Base-by-base conservation (phyloP, 1,139 yeast genomes). In the Hansenula anomala region DNA sequence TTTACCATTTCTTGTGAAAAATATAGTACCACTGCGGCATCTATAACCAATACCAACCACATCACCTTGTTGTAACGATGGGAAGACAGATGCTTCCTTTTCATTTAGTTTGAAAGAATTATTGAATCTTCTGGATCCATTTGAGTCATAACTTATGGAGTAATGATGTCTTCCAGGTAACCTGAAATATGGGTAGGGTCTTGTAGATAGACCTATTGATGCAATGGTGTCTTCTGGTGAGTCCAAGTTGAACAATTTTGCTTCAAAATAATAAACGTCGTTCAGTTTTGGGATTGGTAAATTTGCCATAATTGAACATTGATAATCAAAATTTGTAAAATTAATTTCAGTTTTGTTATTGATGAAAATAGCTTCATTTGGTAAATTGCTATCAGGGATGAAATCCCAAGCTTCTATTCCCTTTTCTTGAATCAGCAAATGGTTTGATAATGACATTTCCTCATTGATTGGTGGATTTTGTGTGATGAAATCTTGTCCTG, bases 401-500 rank as follows among this genome's bases (percentile, higher is more conserved):
- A 94, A 92, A 54, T 88, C 95, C 94, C 95, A 92, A 0, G 98
- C 98, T 23, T 75, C 67, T 1, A 94, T 82, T 0, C 97, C 99
- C 60, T 87, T 89, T 54, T 94, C 98, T 54, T 88, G 95, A 27
- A 92, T 87, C 22, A 52, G 53, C 27, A 61, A 54, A 31, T 63
- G 58, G 40, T 65, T 64, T 1, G 80, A 75, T n/a, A 66, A 66
- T 37, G 75, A 60, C 13, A 63, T 58, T 37, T 61, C 66, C n/a
- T 64, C 62, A 47, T 42, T 42, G 52, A 73, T 40, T 55, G 70
- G 67, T 1, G 87, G 85, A 52, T 80, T 76, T 34, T 70, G 63
- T 40, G 66, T 66, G 31, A 80, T 60, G 48, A 61, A 69, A 24
- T 64, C 66, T 43, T 75, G 80, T 33, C 78, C 80, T 61, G 75